These are phyloP conservation scores for Tulasnella sp. DNA, from an alignment of 768 basidiomycete species.

Conservation along the genomic window DNA sequence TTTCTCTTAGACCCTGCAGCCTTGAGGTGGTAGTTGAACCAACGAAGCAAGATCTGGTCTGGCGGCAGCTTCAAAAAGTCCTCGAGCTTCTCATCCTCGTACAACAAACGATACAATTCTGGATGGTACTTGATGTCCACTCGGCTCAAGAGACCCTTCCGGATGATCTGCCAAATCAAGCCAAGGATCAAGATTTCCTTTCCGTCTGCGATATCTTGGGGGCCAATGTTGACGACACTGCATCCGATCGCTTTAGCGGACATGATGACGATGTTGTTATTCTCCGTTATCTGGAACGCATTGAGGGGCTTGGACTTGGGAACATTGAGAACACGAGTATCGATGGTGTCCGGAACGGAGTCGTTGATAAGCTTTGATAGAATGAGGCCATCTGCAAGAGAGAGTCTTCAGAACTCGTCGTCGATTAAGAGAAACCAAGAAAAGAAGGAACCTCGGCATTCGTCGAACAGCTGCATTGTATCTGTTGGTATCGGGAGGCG, in stretches of 20 bases:
- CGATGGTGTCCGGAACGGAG: slow-evolving; percentile 98
- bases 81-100: slow-evolving; percentile 96
- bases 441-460: slow-evolving; percentile 55
- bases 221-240: slow-evolving; percentile 97
- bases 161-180: slow-evolving; percentile 97
- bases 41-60: slow-evolving; percentile 94
- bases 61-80: slow-evolving; percentile 90
- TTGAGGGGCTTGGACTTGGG: slow-evolving; percentile 80
- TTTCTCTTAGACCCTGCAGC: slow-evolving; percentile 86
- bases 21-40: slow-evolving; percentile 99
- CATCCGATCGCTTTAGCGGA: slow-evolving; percentile 98
- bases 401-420: background rate
- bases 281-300: slow-evolving; percentile 98
- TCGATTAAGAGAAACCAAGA: background rate
- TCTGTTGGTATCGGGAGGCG: slow-evolving; percentile 90
- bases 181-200: slow-evolving; percentile 95
- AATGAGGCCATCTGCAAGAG: slow-evolving; percentile 71
- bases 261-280: slow-evolving; percentile 99
- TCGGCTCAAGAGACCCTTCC: slow-evolving; percentile 85
- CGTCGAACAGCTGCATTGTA: slow-evolving; percentile 98
- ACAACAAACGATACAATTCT: slow-evolving; percentile 90
- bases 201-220: slow-evolving; percentile 86
- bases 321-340: slow-evolving; percentile 95
- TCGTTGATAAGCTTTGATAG: slow-evolving; percentile 99
- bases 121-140: slow-evolving; percentile 99